Percentiles rank a stretch among this genome's conserved stretches.
phyloP scores from a whole-genome alignment of 2,329 filamentous ascomycete species.

The Thelonectria discophora region DNA sequence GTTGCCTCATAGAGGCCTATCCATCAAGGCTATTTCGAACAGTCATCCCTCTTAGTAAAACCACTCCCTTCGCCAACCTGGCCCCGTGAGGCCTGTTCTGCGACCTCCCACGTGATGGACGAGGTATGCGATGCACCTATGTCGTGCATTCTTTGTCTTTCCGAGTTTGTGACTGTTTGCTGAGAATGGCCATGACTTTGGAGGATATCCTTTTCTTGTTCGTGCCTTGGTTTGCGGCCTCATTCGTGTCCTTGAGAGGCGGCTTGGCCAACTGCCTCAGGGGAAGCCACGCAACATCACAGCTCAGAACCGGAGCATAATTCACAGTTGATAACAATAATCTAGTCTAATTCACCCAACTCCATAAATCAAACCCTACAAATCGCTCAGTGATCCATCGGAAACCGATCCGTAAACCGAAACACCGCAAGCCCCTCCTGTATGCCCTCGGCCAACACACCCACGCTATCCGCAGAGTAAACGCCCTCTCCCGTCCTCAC shows the following conservation, averaged over 20 bases:
- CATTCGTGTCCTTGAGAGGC: too few species aligned
- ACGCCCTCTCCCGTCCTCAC: conserved; percentile 56
- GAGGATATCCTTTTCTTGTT: neutral
- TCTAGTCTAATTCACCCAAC: neutral
- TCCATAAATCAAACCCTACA: too few species aligned
- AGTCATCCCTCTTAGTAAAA: neutral
- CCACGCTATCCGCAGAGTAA: conserved; percentile 47
- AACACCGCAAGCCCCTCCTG: conserved; percentile 69
- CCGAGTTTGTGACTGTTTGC: neutral
- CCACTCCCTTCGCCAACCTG: conserved; percentile 12
- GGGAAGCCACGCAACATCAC: too few species aligned
- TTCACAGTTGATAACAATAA: too few species aligned
- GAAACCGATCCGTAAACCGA: conserved; percentile 72
- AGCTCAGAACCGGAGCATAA: too few species aligned
- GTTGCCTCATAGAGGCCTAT: too few species aligned
- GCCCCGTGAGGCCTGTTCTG: conserved; percentile 30
- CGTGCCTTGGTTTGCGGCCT: neutral
- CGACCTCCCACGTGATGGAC: conserved; percentile 33
- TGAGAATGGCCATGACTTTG: neutral
- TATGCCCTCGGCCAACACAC: conserved; percentile 55
- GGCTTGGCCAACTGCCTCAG: neutral
- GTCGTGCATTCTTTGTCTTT: conserved; percentile 32
- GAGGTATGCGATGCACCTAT: conserved; percentile 33
- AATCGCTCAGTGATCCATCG: conserved; percentile 55
- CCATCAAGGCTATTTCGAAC: too few species aligned